phyloP scores from a whole-genome alignment of 371 early-diverging fungal genomes.

The Mucor racemosus region DNA sequence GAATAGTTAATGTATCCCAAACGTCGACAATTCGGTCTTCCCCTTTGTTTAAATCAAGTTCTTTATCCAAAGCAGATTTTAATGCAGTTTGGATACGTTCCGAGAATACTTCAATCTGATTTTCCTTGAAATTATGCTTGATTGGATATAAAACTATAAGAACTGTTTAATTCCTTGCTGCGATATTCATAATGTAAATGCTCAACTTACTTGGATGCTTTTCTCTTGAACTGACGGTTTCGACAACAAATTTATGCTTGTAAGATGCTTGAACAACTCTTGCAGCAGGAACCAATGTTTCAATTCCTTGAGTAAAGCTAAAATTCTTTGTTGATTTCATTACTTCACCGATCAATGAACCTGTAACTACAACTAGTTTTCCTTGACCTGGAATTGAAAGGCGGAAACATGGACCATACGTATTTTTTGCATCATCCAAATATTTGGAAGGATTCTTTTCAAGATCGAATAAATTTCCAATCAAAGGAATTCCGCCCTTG shows the following conservation, averaged over 20 bases:
- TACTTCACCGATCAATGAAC: constrained; percentile 23
- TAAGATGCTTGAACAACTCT: constrained; percentile 23
- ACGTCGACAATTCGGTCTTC: constrained; percentile 24
- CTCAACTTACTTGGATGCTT: constrained; percentile 28
- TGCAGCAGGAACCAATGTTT: constrained; percentile 21
- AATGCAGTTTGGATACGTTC: constrained; percentile 36
- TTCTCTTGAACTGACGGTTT: constrained; percentile 13
- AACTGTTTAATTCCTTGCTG: neutral
- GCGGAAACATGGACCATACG: constrained; percentile 23
- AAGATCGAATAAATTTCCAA: constrained; percentile 24
- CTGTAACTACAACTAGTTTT: constrained; percentile 24
- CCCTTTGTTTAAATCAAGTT: constrained; percentile 24
- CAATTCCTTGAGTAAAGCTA: constrained; percentile 25
- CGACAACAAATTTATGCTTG: constrained; percentile 21
- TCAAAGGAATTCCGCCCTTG: constrained; percentile 19
- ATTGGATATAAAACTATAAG: constrained; percentile 31
- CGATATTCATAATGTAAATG: neutral
- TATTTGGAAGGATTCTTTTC: constrained; percentile 20
- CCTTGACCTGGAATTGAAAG: constrained; percentile 23
- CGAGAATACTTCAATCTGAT: constrained; percentile 39
- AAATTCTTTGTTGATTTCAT: constrained; percentile 28
- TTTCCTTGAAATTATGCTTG: constrained; percentile 40
- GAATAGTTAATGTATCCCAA: constrained; percentile 19
- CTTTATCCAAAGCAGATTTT: constrained; percentile 16
- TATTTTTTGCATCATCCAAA: constrained; percentile 16